Percentiles rank a stretch among this genome's conserved stretches.
Evolutionary conservation across 257 asterid species (phyloP).

Genomic region (Perilla frutescens): DNA sequence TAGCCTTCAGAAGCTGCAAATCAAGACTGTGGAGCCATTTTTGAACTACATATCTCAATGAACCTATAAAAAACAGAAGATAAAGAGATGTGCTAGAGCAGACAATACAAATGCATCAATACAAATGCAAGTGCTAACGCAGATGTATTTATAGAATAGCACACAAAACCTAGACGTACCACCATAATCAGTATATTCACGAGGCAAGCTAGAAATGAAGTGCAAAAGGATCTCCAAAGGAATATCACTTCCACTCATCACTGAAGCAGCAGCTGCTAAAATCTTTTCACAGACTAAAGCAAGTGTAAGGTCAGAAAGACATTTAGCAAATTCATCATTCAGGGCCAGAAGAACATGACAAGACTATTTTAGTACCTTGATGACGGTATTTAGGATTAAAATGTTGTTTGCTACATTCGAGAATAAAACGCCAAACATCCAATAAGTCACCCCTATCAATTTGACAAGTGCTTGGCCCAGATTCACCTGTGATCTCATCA

Average conservation of each 20-base stretch:
- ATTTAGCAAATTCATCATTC: conserved; percentile 22
- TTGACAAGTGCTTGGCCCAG: conserved; percentile 41
- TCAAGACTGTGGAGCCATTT: conserved; percentile 64
- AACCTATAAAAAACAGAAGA: conserved; percentile 52
- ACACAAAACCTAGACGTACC: conserved; percentile 52
- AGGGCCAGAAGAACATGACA: conserved; percentile 29
- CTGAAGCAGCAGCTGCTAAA: conserved; percentile 68
- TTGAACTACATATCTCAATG: conserved; percentile 63
- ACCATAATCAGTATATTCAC: conserved; percentile 79
- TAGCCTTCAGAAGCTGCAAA: conserved; percentile 55
- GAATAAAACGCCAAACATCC: conserved; percentile 73
- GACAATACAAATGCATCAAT: conserved; percentile 17
- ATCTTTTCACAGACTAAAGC: conserved; percentile 77
- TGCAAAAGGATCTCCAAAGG: conserved; percentile 75
- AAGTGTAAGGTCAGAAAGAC: conserved; percentile 36
- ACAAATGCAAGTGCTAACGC: conserved; percentile 25
- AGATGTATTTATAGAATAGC: conserved; percentile 15
- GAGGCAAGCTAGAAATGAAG: conserved; percentile 83
- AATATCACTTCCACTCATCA: conserved; percentile 64
- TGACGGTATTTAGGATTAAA: conserved; percentile 81
- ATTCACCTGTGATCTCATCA: conserved; percentile 44
- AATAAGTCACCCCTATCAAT: conserved; percentile 61
- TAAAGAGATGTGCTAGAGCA: conserved; percentile 19
- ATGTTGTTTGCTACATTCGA: conserved; percentile 86
- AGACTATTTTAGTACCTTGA: conserved; percentile 58